A percentile compares a stretch with the other conserved stretches of the same genome.
Evolutionary conservation across 495 filamentous ascomycete genomes (phyloP).

Genomic region (Lophiostoma macrostomum): DNA sequence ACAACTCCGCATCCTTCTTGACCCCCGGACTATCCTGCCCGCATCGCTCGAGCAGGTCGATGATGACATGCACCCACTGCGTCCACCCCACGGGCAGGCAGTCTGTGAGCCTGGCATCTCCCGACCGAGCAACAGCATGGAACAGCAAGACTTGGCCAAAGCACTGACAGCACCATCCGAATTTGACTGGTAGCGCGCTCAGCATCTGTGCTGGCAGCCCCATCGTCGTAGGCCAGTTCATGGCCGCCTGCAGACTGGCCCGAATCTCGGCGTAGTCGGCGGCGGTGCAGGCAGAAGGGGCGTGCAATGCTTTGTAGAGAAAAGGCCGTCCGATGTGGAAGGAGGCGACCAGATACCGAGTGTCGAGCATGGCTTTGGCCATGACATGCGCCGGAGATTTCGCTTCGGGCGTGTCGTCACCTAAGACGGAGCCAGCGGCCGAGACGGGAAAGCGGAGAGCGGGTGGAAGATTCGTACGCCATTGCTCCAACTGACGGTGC

Average conservation of each 20-base stretch:
- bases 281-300: conserved; percentile 13
- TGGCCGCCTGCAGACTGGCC: conserved; percentile 12
- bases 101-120: conserved; percentile 16
- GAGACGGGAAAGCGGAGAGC: too few relatives aligned
- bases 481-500: conserved; percentile 33
- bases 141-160: conserved; percentile 29
- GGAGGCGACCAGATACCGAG: conserved; percentile 29
- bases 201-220: conserved; percentile 26
- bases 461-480: conserved; percentile 28
- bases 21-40: conserved; percentile 22
- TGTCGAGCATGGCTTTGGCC: conserved; percentile 29
- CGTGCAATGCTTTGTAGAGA: conserved; percentile 31
- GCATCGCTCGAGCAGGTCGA: conserved; percentile 22
- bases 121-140: conserved; percentile 15
- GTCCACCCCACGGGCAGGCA: conserved; percentile 29
- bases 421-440: too few relatives aligned
- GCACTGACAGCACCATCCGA: conserved; percentile 31
- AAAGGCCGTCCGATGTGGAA: conserved; percentile 32
- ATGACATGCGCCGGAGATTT: conserved; percentile 32
- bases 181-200: conserved; percentile 26
- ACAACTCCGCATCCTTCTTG: conserved; percentile 27
- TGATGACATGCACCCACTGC: conserved; percentile 27
- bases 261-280: conserved; percentile 15
- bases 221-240: conserved; percentile 29
- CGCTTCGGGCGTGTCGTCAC: too few relatives aligned